Evolutionary conservation across 2,329 filamentous ascomycete genomes (phyloP), one percentile per base, ranked within the genome.

Genomic region (Epichloe amarillans): DNA sequence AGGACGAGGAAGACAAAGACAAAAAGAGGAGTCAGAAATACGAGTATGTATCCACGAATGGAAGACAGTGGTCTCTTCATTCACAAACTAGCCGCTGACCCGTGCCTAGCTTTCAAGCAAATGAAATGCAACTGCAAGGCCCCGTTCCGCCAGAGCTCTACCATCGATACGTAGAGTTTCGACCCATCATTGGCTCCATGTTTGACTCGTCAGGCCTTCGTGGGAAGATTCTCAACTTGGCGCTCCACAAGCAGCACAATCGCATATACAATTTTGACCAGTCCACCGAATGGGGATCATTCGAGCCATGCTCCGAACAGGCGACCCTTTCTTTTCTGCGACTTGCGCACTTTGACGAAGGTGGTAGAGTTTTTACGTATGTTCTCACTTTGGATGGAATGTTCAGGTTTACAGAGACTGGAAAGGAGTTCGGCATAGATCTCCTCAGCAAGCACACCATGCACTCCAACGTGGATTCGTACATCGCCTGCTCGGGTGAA

Each of bases 381-480:
- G 84, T 96, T 26, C 72, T 97, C 21, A 95, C 88, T 0, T 75
- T 96, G 6, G 91, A 97, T 61, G 86, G 84, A 5, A 75, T 91
- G 49, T 79, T 94, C 62, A 84, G 89, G 44, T 96, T 96, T 68
- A 96, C 91, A 1, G 91, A 96, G 66, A 97, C 91, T 0, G 91
- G 91, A 33, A 93, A 93, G 60, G 90, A 96, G 61, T 96, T 96
- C 53, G 88, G 90, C 49, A 88, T 97, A 60, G 91, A 96, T 68
- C 73, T 96, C 65, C 69, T 97, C 60, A 89, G 84, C 66, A 97
- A 97, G 65, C 91, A 97, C 66, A 95, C 88, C 40, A 95, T 97
- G 88, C 91, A 97, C 69, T 91, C 87, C 56, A 84, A 96, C 65
- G 90, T 95, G 1, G 86, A 83, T 37, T 85, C 87, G 2, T 95